Evolutionary conservation across 2,329 filamentous ascomycete species (phyloP).

Genomic region (Pseudogymnoascus sp.): DNA sequence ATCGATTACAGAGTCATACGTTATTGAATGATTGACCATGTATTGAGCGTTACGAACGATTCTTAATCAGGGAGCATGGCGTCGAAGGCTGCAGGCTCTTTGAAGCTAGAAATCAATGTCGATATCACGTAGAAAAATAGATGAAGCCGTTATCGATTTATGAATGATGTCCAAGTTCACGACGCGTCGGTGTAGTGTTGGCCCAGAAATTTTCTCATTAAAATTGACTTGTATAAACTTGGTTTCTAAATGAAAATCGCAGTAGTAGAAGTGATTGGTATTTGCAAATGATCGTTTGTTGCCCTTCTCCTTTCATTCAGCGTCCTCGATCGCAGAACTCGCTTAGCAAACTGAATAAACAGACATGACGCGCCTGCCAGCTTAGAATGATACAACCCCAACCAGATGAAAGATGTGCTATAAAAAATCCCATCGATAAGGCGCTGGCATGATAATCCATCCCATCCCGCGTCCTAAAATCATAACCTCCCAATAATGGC

Average conservation of each 20-base stretch:
- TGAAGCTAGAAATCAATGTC: constrained; percentile 8
- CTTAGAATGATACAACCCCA: background rate
- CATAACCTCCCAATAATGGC: constrained; percentile 4
- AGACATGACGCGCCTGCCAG: constrained; percentile 1
- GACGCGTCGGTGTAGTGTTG: background rate
- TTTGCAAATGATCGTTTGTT: background rate
- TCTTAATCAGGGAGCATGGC: constrained; percentile 8
- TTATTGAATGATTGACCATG: constrained; percentile 53
- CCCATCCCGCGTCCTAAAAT: background rate
- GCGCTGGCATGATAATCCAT: constrained; percentile 1
- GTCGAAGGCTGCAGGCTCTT: constrained; percentile 7
- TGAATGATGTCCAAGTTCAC: background rate
- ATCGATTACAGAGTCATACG: constrained; percentile 66
- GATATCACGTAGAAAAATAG: constrained; percentile 8
- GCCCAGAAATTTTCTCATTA: background rate
- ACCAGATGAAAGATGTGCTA: background rate
- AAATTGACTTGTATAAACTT: background rate
- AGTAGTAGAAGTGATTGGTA: background rate
- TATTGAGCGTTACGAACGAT: constrained; percentile 4
- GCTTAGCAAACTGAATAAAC: constrained; percentile 8
- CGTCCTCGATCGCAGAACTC: background rate
- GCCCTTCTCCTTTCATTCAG: background rate
- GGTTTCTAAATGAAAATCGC: background rate
- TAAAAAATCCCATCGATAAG: background rate
- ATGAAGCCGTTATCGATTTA: constrained; percentile 7